A percentile compares a stretch with the other conserved stretches of the same genome.
Conservation (phyloP, 495 filamentous ascomycete genomes). For the Xylaria intraflava region DNA sequence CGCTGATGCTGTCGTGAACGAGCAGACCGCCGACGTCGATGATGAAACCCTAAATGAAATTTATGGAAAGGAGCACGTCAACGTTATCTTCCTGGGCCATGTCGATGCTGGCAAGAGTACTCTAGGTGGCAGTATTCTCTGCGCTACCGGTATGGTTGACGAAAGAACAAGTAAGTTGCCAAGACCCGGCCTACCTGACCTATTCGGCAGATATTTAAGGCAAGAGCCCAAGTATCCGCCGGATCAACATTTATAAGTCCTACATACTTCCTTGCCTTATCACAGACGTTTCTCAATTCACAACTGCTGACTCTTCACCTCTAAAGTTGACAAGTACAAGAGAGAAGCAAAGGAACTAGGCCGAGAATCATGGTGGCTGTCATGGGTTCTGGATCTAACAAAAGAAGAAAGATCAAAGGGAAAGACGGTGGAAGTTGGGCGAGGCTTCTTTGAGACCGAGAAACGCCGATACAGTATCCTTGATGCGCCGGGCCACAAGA, state of each 20-base stretch:
- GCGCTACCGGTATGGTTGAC: conserved; percentile 96
- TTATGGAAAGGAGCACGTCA: conserved; percentile 97
- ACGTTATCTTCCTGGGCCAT: conserved; percentile 97
- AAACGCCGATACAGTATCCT: conserved; percentile 85
- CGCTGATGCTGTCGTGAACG: conserved; percentile 76
- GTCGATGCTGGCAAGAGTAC: conserved; percentile 98
- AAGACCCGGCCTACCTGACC: background rate
- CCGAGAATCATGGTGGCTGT: conserved; percentile 96
- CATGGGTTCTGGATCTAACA: conserved; percentile 94
- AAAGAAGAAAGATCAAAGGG: conserved; percentile 95
- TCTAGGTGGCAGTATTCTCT: conserved; percentile 84
- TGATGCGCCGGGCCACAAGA: conserved; percentile 95
- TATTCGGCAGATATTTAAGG: background rate
- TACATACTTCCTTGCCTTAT: background rate
- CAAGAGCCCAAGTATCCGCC: too few species aligned
- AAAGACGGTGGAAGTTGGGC: conserved; percentile 96
- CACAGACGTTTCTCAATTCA: background rate
- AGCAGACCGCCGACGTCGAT: conserved; percentile 84
- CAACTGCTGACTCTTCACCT: background rate
- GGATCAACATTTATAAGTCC: background rate
- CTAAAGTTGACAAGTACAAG: conserved; percentile 85
- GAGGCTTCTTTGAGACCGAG: conserved; percentile 93
- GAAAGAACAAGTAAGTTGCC: conserved; percentile 59
- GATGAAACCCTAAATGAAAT: conserved; percentile 88
- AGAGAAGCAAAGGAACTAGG: conserved; percentile 91